Conservation (phyloP, 2,329 filamentous ascomycete genomes). For the Cordyceps sp. region DNA sequence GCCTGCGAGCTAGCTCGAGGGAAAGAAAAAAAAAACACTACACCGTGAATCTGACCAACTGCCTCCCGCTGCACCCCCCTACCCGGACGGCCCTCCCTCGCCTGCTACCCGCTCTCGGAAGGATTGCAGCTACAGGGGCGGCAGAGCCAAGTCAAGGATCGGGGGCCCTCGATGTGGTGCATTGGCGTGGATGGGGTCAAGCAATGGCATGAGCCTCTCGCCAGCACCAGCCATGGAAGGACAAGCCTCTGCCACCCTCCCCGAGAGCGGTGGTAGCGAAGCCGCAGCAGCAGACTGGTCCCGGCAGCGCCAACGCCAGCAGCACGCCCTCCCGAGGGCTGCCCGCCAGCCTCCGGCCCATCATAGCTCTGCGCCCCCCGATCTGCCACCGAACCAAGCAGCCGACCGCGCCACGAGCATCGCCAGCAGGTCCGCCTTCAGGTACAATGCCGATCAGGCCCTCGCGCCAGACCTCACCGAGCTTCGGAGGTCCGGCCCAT, state of each 20-base stretch:
- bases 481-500: constrained; percentile 10
- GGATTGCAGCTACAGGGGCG: not conserved
- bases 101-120: too few species aligned
- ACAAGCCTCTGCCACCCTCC: constrained; percentile 12
- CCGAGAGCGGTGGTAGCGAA: constrained; percentile 18
- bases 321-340: constrained; percentile 12
- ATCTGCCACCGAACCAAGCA: not conserved
- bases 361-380: constrained; percentile 1
- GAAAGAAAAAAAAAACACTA: too few species aligned
- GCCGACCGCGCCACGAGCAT: constrained; percentile 16
- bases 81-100: too few species aligned
- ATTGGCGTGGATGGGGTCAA: constrained; percentile 18
- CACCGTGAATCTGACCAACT: too few species aligned
- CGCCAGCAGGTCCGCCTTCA: constrained; percentile 14
- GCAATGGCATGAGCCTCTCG: constrained; percentile 28
- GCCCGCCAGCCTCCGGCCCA: constrained; percentile 6
- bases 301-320: constrained; percentile 13
- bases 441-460: constrained; percentile 25
- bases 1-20: too few species aligned
- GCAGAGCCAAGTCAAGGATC: not conserved
- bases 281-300: constrained; percentile 16
- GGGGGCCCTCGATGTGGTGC: constrained; percentile 13
- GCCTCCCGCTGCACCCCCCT: too few species aligned
- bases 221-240: constrained; percentile 27
- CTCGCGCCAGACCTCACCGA: constrained; percentile 47